Conservation (phyloP, 768 basidiomycete species). For the Rubroboletus satanas region DNA sequence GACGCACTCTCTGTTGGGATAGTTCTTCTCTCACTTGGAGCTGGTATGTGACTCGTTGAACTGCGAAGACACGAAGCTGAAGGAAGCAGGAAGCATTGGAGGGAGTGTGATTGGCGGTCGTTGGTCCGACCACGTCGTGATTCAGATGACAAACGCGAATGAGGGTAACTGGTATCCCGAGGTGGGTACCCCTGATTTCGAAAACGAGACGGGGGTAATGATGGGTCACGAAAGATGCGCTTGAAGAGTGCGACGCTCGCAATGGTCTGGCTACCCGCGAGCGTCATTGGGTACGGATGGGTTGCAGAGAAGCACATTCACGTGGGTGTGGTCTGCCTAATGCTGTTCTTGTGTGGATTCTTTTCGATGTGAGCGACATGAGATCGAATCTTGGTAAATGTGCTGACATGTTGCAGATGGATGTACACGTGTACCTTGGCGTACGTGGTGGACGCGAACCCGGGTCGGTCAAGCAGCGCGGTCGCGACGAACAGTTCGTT, state of each 20-base stretch:
- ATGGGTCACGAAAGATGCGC: slow-evolving; percentile 54
- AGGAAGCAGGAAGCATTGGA: slow-evolving; percentile 39
- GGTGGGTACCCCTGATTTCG: slow-evolving; percentile 35
- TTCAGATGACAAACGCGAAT: slow-evolving; percentile 39
- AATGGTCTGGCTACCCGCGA: slow-evolving; percentile 52
- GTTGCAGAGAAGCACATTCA: slow-evolving; percentile 57
- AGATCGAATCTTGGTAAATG: not conserved
- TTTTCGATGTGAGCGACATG: slow-evolving; percentile 56
- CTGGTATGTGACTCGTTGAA: slow-evolving; percentile 41
- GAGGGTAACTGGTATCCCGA: slow-evolving; percentile 58
- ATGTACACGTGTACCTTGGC: slow-evolving; percentile 71
- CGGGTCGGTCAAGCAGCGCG: slow-evolving; percentile 72
- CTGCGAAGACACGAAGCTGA: not conserved
- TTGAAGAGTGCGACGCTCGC: slow-evolving; percentile 57
- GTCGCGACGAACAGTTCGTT: slow-evolving; percentile 75
- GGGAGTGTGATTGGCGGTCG: slow-evolving; percentile 58
- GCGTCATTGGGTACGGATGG: slow-evolving; percentile 74
- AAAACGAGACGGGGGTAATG: not conserved
- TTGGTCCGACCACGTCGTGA: slow-evolving; percentile 52
- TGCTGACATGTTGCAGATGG: slow-evolving; percentile 34
- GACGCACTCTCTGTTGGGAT: slow-evolving; percentile 69
- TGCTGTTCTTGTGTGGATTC: slow-evolving; percentile 72
- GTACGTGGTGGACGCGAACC: slow-evolving; percentile 85
- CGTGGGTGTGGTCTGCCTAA: slow-evolving; percentile 64
- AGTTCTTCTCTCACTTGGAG: slow-evolving; percentile 70